phyloP scores from a whole-genome alignment of 495 filamentous ascomycete species.

The Bacidia rubella region DNA sequence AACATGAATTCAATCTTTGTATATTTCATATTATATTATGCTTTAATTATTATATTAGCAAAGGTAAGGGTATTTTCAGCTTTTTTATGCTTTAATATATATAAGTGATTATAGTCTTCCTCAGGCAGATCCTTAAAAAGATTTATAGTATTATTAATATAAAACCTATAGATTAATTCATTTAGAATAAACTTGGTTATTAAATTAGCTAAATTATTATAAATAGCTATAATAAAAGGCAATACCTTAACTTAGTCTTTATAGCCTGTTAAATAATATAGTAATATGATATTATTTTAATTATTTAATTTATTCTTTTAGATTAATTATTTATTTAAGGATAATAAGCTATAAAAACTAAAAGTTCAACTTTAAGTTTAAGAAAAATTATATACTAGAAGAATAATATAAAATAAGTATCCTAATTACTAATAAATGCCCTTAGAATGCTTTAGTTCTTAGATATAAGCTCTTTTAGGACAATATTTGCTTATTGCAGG shows the following conservation, averaged over 20 bases:
- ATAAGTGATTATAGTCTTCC: too few relatives aligned
- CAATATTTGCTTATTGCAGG: background rate
- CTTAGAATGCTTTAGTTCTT: background rate
- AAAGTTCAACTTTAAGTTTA: background rate
- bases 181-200: background rate
- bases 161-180: background rate
- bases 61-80: too few relatives aligned
- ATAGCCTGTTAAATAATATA: background rate
- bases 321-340: background rate
- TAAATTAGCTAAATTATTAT: background rate
- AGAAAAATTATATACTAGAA: background rate
- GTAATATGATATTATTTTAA: background rate
- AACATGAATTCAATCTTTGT: too few relatives aligned
- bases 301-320: background rate
- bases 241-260: background rate
- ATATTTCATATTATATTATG: background rate
- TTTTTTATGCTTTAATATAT: too few relatives aligned
- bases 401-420: background rate
- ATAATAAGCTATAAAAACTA: background rate
- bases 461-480: background rate
- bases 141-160: background rate
- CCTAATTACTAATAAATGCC: background rate
- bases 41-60: too few relatives aligned
- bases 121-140: too few relatives aligned
- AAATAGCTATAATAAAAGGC: background rate